Evolutionary conservation across 352 stramenopile genomes (phyloP).

Genomic region (Pythium plurisporium): DNA sequence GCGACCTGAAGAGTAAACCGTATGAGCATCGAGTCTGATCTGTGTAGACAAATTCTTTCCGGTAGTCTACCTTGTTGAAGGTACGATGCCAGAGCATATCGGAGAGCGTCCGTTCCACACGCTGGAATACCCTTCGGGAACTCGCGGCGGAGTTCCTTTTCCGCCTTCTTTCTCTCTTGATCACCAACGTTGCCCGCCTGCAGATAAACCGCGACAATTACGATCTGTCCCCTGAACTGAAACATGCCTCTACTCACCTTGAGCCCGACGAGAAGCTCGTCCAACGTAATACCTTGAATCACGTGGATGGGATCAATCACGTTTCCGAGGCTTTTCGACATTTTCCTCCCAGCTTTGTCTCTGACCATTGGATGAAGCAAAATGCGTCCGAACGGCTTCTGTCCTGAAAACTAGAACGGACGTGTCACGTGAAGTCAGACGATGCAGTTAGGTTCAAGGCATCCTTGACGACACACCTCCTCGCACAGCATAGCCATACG

Average conservation of each 20-base stretch:
- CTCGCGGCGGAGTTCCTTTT: slow-evolving; percentile 95
- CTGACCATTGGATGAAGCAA: slow-evolving; percentile 98
- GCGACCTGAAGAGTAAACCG: no score
- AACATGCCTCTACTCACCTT: no score
- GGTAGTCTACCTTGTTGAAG: slow-evolving; percentile 83
- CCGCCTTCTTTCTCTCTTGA: slow-evolving; percentile 97
- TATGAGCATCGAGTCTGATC: no score
- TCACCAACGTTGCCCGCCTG: slow-evolving; percentile 95
- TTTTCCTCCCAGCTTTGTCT: slow-evolving; percentile 98
- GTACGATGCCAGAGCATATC: slow-evolving; percentile 98
- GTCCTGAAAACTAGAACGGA: no score
- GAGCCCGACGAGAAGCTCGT: slow-evolving; percentile 94
- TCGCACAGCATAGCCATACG: slow-evolving; percentile 96
- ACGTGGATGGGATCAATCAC: slow-evolving; percentile 98
- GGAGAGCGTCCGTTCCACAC: slow-evolving; percentile 97
- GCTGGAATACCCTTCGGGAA: slow-evolving; percentile 99
- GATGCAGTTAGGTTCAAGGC: no score
- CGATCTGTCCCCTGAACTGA: no score
- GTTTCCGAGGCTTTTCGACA: slow-evolving; percentile 99
- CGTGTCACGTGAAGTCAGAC: no score
- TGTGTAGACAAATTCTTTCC: background rate
- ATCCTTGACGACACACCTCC: slow-evolving; percentile 96
- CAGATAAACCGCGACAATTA: no score
- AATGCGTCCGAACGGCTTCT: slow-evolving; percentile 95
- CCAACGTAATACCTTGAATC: slow-evolving; percentile 94